phyloP scores from a whole-genome alignment of 139 green algal species.

The Picochlorum sp. region DNA sequence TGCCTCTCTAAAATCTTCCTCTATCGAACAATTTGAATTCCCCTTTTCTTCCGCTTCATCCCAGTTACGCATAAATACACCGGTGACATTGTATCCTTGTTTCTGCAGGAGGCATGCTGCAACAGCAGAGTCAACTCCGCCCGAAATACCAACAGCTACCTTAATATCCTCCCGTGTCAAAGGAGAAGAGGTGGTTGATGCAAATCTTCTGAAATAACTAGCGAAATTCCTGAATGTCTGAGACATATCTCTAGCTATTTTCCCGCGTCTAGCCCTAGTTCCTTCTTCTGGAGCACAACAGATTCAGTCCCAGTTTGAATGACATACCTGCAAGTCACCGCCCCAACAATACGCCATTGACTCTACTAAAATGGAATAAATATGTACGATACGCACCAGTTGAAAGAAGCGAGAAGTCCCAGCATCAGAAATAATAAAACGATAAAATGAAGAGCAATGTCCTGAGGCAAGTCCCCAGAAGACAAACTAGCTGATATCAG shows the following conservation, averaged over 20 bases:
- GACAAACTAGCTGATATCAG: constrained; percentile 25
- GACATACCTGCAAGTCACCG: constrained; percentile 29
- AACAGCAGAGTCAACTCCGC: constrained; percentile 74
- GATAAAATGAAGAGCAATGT: constrained; percentile 29
- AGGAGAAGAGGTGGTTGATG: not conserved
- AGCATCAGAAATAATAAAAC: constrained; percentile 32
- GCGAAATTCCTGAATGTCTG: not conserved
- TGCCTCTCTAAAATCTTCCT: constrained; percentile 26
- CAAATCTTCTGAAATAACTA: not conserved
- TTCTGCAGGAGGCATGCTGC: constrained; percentile 51
- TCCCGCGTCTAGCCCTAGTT: constrained; percentile 17
- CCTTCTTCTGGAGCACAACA: constrained; percentile 24
- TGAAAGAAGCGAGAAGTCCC: constrained; percentile 31
- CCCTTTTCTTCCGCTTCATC: constrained; percentile 63
- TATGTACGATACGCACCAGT: constrained; percentile 27
- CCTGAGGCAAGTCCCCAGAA: not conserved
- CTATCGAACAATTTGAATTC: constrained; percentile 39
- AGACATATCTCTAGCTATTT: too few relatives aligned
- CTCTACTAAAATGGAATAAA: too few relatives aligned
- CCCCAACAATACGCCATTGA: not conserved
- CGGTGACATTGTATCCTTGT: constrained; percentile 43
- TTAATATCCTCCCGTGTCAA: not conserved
- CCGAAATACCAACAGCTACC: constrained; percentile 64
- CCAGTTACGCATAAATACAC: constrained; percentile 78
- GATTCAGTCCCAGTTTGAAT: constrained; percentile 27